These are phyloP conservation scores for Coemansia sp. DNA, from an alignment of 192 early-diverging fungal genomes.

Conservation along the genomic window DNA sequence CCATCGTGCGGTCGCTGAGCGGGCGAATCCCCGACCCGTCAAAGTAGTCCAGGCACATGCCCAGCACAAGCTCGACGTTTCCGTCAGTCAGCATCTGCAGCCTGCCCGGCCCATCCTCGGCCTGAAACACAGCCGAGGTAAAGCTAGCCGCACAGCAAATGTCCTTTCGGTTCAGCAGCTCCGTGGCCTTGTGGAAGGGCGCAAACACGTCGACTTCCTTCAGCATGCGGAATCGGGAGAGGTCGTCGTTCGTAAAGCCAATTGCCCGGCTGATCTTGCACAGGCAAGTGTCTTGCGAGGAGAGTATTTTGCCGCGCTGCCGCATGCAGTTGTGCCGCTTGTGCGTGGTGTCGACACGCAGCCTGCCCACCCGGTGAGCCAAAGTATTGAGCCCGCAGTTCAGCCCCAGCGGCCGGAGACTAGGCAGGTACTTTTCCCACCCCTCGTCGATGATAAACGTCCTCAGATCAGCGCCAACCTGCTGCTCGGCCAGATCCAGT, in stretches of 20 bases:
- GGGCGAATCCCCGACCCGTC: slow-evolving; percentile 74
- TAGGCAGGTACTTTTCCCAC: slow-evolving; percentile 79
- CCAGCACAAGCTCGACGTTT: slow-evolving; percentile 79
- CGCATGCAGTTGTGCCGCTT: slow-evolving; percentile 72
- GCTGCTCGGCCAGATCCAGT: slow-evolving; percentile 58
- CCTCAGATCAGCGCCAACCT: slow-evolving; percentile 70
- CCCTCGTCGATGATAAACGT: slow-evolving; percentile 84
- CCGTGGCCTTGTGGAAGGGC: slow-evolving; percentile 68
- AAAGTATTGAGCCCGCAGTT: slow-evolving; percentile 82
- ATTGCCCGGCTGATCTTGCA: slow-evolving; percentile 84
- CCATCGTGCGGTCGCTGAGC: slow-evolving; percentile 75
- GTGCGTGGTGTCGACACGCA: slow-evolving; percentile 71
- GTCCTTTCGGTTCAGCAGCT: slow-evolving; percentile 16
- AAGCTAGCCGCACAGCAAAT: slow-evolving; percentile 38
- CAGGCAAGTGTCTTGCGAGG: slow-evolving; percentile 82
- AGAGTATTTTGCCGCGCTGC: slow-evolving; percentile 68
- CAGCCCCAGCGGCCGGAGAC: slow-evolving; percentile 88
- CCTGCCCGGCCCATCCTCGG: slow-evolving; percentile 36
- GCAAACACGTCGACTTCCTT: slow-evolving; percentile 76
- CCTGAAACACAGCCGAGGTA: slow-evolving; percentile 21
- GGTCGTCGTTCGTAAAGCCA: slow-evolving; percentile 77
- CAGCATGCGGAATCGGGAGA: slow-evolving; percentile 62
- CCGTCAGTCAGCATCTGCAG: slow-evolving; percentile 90
- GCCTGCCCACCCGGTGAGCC: slow-evolving; percentile 69
- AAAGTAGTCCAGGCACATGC: slow-evolving; percentile 93